Evolutionary conservation across 495 filamentous ascomycete species (phyloP).

Genomic region (Podospora tetraspora): DNA sequence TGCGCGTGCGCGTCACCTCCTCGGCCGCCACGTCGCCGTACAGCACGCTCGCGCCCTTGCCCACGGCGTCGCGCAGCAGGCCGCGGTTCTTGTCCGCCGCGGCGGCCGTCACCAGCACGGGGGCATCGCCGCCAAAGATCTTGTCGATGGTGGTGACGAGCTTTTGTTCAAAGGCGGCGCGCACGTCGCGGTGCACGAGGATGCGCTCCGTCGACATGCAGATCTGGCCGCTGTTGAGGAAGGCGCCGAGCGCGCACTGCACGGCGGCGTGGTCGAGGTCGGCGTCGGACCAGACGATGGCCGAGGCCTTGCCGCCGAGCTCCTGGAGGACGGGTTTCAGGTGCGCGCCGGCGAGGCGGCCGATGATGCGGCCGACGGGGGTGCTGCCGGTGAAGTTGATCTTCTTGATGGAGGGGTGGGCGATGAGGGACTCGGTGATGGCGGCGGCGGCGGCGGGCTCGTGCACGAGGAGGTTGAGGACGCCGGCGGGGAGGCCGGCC

Average conservation of each 20-base stretch:
- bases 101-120: slow-evolving; percentile 55
- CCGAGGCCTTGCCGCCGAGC: slow-evolving; percentile 61
- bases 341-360: slow-evolving; percentile 51
- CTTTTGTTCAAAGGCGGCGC: slow-evolving; percentile 58
- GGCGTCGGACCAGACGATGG: slow-evolving; percentile 62
- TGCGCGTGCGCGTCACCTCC: slow-evolving; percentile 46
- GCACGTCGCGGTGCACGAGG: slow-evolving; percentile 67
- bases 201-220: slow-evolving; percentile 93
- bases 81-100: slow-evolving; percentile 63
- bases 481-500: slow-evolving; percentile 62
- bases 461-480: slow-evolving; percentile 55
- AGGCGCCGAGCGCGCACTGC: slow-evolving; percentile 47
- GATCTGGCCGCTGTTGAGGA: slow-evolving; percentile 67
- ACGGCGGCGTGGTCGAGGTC: slow-evolving; percentile 54
- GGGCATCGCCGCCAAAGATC: slow-evolving; percentile 50
- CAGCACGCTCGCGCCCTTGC: slow-evolving; percentile 63
- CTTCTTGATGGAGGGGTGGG: slow-evolving; percentile 52
- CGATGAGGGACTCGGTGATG: slow-evolving; percentile 54
- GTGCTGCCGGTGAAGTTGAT: slow-evolving; percentile 66
- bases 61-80: slow-evolving; percentile 59
- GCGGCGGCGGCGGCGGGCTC: slow-evolving; percentile 46
- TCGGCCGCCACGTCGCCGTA: slow-evolving; percentile 48
- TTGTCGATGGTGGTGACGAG: slow-evolving; percentile 49
- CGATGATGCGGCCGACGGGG: slow-evolving; percentile 53
- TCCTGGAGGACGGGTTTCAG: slow-evolving; percentile 68